A percentile compares a stretch with the other conserved stretches of the same genome.
Conservation (phyloP, 257 asterid species). For the Verbena officinalis region DNA sequence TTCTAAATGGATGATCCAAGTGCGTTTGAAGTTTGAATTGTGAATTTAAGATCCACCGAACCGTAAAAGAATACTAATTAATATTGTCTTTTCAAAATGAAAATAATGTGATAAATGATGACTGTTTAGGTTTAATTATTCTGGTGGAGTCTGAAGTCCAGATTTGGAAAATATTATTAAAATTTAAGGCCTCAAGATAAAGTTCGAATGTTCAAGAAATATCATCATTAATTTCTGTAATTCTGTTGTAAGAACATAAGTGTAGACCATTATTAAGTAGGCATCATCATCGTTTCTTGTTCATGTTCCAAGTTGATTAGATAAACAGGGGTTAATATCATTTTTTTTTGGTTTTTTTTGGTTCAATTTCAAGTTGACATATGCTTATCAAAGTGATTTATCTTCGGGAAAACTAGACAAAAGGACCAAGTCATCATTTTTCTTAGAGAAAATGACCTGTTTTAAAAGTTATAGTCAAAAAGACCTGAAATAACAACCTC, state of each 20-base stretch:
- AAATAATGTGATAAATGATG: not conserved
- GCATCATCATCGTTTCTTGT: conserved; percentile 16
- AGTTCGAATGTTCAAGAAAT: not conserved
- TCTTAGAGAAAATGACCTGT: too few relatives aligned
- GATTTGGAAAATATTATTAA: too few relatives aligned
- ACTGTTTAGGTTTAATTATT: not conserved
- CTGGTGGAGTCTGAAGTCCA: not conserved
- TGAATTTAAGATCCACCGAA: too few relatives aligned
- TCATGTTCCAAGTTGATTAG: conserved; percentile 4
- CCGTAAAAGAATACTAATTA: too few relatives aligned
- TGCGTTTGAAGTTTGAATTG: too few relatives aligned
- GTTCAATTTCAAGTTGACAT: not conserved
- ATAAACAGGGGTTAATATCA: not conserved
- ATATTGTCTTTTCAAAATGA: too few relatives aligned
- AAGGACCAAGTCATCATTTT: too few relatives aligned
- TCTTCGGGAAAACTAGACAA: too few relatives aligned
- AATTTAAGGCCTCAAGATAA: not conserved
- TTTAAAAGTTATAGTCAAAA: too few relatives aligned
- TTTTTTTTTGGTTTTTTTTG: too few relatives aligned
- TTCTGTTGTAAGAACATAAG: not conserved
- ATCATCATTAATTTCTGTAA: not conserved
- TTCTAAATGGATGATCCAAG: too few relatives aligned
- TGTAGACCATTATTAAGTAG: not conserved
- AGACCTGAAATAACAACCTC: too few relatives aligned
- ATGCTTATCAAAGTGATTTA: not conserved